Conservation (phyloP, 805 yeast species). For the Priceomyces haplophilus region DNA sequence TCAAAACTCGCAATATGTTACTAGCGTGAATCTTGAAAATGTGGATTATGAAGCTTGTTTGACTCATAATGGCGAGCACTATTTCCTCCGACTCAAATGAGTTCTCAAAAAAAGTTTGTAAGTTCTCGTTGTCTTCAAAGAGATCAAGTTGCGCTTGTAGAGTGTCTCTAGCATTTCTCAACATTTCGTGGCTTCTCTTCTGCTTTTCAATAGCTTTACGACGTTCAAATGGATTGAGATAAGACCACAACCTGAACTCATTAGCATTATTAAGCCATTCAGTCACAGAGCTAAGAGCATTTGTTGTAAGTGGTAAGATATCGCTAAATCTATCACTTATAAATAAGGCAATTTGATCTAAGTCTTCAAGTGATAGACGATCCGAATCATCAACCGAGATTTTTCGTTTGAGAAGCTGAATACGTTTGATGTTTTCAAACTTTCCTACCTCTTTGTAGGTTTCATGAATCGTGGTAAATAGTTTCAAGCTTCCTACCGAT, state of each 20-base stretch:
- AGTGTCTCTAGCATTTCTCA: slow-evolving; percentile 11
- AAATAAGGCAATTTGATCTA: slow-evolving; percentile 23
- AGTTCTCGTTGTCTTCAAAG: slow-evolving; percentile 8
- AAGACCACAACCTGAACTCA: slow-evolving; percentile 19
- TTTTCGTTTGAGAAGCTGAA: slow-evolving; percentile 16
- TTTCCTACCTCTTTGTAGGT: slow-evolving; percentile 29
- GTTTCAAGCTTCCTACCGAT: slow-evolving; percentile 18
- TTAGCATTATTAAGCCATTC: slow-evolving; percentile 31
- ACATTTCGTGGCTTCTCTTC: slow-evolving; percentile 11
- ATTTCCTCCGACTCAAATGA: slow-evolving; percentile 21
- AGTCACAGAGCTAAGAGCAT: slow-evolving; percentile 14
- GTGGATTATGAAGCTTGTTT: slow-evolving; percentile 19
- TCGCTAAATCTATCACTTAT: slow-evolving; percentile 17
- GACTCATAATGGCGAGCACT: slow-evolving; percentile 24
- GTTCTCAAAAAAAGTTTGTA: slow-evolving; percentile 6
- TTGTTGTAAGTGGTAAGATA: slow-evolving; percentile 14
- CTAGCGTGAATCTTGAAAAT: slow-evolving; percentile 15
- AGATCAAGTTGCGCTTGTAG: slow-evolving; percentile 9
- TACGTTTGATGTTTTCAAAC: slow-evolving; percentile 22
- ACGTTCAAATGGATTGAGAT: slow-evolving; percentile 12
- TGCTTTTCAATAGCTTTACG: slow-evolving; percentile 13
- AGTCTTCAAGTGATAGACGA: slow-evolving; percentile 16
- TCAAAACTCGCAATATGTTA: slow-evolving; percentile 14
- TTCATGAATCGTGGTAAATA: slow-evolving; percentile 24
- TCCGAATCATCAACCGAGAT: slow-evolving; percentile 13